These are phyloP conservation scores for Trichomonas vaginalis DNA, from an alignment of 208 protist species.

Conservation along the genomic window DNA sequence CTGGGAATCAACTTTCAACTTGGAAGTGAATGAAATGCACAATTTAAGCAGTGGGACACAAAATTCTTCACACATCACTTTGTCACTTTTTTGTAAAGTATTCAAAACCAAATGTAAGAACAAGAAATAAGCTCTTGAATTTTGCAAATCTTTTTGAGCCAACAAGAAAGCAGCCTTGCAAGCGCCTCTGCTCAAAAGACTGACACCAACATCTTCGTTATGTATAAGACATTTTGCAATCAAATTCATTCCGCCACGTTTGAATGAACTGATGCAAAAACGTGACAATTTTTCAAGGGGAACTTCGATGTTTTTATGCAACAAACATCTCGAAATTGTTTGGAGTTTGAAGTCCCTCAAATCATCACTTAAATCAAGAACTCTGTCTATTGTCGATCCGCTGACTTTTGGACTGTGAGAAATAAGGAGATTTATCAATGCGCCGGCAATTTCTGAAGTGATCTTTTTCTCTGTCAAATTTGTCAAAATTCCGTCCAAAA, in stretches of 20 bases:
- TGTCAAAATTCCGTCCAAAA: neutral
- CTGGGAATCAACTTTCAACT: neutral
- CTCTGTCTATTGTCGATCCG: neutral
- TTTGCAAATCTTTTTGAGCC: neutral
- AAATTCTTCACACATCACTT: neutral
- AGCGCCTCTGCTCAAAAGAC: neutral
- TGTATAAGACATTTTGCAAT: neutral
- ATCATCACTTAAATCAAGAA: neutral
- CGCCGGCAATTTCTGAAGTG: neutral
- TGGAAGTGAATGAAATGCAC: neutral
- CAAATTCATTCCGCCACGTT: neutral
- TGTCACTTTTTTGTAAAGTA: neutral
- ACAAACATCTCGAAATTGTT: neutral
- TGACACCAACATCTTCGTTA: neutral
- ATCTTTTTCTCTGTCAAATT: neutral
- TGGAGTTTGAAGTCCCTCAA: neutral
- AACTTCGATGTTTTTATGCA: neutral
- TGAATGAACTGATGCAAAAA: neutral
- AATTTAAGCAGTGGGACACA: neutral
- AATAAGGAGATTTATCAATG: neutral
- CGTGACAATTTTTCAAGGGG: neutral
- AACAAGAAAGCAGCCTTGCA: neutral
- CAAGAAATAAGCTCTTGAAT: neutral
- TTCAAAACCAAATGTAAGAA: neutral
- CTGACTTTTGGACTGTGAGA: neutral